Percentiles rank a stretch among this genome's conserved stretches.
phyloP scores from a whole-genome alignment of 768 basidiomycete genomes.

The Russula dissimulans region DNA sequence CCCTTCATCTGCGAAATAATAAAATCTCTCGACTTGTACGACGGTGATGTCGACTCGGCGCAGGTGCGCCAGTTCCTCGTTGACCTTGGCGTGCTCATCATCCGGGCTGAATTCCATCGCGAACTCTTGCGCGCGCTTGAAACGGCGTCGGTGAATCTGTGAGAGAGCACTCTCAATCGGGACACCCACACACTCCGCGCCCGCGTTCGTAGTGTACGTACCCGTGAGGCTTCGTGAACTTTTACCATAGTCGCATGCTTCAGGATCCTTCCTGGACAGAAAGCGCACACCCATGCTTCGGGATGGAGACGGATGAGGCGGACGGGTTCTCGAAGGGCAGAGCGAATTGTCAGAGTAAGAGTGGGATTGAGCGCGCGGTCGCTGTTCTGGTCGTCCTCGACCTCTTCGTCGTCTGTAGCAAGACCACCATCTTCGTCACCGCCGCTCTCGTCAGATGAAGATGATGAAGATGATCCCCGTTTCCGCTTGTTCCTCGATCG shows the following conservation, averaged over 20 bases:
- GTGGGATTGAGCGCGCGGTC: constrained; percentile 28
- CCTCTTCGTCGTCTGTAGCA: constrained; percentile 22
- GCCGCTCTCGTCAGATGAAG: constrained; percentile 27
- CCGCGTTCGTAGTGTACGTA: constrained; percentile 40
- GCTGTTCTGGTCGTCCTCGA: constrained; percentile 21
- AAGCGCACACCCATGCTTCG: constrained; percentile 47
- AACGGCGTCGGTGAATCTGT: constrained; percentile 58
- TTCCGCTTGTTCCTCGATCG: constrained; percentile 4
- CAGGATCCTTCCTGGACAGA: constrained; percentile 67
- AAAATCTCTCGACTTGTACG: constrained; percentile 40
- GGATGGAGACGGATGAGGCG: constrained; percentile 50
- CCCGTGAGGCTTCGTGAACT: constrained; percentile 46
- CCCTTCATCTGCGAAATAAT: constrained; percentile 46
- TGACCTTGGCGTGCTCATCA: constrained; percentile 56
- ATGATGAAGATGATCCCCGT: background rate
- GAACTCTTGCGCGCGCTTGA: constrained; percentile 39
- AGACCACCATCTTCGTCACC: constrained; percentile 18
- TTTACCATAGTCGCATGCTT: constrained; percentile 48
- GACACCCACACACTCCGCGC: too few relatives aligned
- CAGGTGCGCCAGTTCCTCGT: constrained; percentile 43
- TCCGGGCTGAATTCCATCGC: constrained; percentile 33
- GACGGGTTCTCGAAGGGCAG: constrained; percentile 56
- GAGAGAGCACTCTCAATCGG: too few relatives aligned
- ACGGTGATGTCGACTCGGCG: constrained; percentile 26
- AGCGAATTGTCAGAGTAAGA: constrained; percentile 39